These are phyloP conservation scores for Cyberlindnera misumaiensis DNA, from an alignment of 805 yeast genomes.

Conservation along the genomic window DNA sequence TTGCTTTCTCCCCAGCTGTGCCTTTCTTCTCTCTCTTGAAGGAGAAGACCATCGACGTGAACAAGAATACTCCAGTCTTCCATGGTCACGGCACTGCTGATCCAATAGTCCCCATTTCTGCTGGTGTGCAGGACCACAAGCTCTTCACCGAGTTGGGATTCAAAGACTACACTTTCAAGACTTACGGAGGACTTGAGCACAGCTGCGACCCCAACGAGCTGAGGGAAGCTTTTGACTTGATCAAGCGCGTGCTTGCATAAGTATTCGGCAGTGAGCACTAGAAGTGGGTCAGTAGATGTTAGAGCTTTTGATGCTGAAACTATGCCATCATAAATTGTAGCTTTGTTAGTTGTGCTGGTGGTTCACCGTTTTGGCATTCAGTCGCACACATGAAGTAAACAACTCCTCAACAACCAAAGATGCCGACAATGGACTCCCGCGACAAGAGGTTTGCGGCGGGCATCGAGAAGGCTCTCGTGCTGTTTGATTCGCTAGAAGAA, in stretches of 20 bases:
- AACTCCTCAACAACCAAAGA: not conserved
- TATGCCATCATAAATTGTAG: too few species aligned
- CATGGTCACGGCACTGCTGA: slow-evolving; percentile 86
- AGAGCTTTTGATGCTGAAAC: too few species aligned
- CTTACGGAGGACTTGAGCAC: slow-evolving; percentile 63
- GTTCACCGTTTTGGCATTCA: too few species aligned
- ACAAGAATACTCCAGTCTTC: slow-evolving; percentile 67
- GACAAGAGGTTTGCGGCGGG: slow-evolving; percentile 64
- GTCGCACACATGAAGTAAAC: too few species aligned
- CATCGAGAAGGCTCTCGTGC: slow-evolving; percentile 64
- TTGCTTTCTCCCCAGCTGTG: slow-evolving; percentile 73
- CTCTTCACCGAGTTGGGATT: slow-evolving; percentile 44
- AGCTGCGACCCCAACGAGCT: slow-evolving; percentile 64
- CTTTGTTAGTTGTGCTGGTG: too few species aligned
- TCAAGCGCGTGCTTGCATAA: slow-evolving; percentile 23
- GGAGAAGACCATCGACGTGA: slow-evolving; percentile 28
- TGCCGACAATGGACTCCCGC: slow-evolving; percentile 38
- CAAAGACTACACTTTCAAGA: slow-evolving; percentile 39
- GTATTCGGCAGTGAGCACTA: too few species aligned
- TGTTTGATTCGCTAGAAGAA: slow-evolving; percentile 80
- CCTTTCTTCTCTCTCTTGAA: slow-evolving; percentile 20
- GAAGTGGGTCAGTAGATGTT: too few species aligned
- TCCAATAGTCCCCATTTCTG: slow-evolving; percentile 42
- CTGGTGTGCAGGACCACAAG: slow-evolving; percentile 33
- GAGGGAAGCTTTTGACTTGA: slow-evolving; percentile 40